Evolutionary conservation across 495 filamentous ascomycete genomes (phyloP).

Genomic region (Aspergillus taichungensis): DNA sequence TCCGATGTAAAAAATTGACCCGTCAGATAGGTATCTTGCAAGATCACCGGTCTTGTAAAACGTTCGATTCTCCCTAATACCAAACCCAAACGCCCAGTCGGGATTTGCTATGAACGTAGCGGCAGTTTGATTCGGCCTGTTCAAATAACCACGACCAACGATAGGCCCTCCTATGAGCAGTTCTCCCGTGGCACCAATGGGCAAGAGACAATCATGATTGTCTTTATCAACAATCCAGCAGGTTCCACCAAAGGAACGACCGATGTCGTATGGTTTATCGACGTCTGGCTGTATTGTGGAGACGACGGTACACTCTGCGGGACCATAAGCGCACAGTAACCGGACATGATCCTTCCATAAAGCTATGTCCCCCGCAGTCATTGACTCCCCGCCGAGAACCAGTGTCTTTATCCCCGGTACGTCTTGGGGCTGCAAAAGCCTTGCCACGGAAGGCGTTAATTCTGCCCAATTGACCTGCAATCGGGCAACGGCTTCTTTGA

Average conservation of each 20-base stretch:
- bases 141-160: conserved; percentile 39
- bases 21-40: conserved; percentile 36
- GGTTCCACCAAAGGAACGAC: not conserved
- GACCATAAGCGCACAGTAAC: conserved; percentile 19
- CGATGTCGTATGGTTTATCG: not conserved
- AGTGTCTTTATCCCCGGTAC: conserved; percentile 25
- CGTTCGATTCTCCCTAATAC: conserved; percentile 6
- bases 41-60: conserved; percentile 51
- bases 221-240: conserved; percentile 40
- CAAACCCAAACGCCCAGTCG: conserved; percentile 15
- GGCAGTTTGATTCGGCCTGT: conserved; percentile 29
- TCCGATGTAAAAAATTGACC: conserved; percentile 37
- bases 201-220: conserved; percentile 34
- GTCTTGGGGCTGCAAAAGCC: conserved; percentile 14
- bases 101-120: conserved; percentile 38
- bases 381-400: conserved; percentile 26
- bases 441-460: conserved; percentile 42
- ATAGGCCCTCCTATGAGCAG: conserved; percentile 44
- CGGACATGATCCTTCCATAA: conserved; percentile 8
- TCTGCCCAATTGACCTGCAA: conserved; percentile 10
- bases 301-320: conserved; percentile 40
- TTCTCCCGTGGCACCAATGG: conserved; percentile 43
- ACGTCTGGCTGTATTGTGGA: conserved; percentile 13
- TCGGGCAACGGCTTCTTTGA: conserved; percentile 18
- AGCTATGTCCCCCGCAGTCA: conserved; percentile 6